These are phyloP conservation scores for Suillus luteus DNA, from an alignment of 768 basidiomycete species.

Conservation along the genomic window DNA sequence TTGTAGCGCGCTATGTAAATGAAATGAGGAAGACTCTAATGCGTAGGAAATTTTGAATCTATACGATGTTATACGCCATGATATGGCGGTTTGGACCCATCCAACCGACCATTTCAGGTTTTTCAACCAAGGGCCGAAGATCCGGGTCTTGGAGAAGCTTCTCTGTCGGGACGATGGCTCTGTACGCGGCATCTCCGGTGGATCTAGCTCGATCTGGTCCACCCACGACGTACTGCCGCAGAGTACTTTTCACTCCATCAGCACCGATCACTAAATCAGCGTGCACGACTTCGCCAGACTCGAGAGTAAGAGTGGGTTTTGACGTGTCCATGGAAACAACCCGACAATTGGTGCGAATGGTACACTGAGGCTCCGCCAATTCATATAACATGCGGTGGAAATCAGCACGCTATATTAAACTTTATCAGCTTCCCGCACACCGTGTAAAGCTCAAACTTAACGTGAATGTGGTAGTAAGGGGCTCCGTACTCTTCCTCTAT, in stretches of 20 bases:
- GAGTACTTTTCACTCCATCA: constrained; percentile 54
- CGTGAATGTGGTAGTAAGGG: constrained; percentile 39
- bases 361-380: constrained; percentile 39
- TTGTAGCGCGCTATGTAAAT: constrained; percentile 32
- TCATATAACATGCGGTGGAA: constrained; percentile 42
- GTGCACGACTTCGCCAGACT: constrained; percentile 43
- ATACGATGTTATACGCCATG: constrained; percentile 47
- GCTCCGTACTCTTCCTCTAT: constrained; percentile 37
- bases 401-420: constrained; percentile 42
- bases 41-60: constrained; percentile 10
- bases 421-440: not conserved
- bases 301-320: constrained; percentile 38
- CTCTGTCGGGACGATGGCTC: constrained; percentile 50
- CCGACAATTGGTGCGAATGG: constrained; percentile 37
- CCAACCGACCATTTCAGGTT: constrained; percentile 57
- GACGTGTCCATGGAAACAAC: constrained; percentile 39
- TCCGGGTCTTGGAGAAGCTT: constrained; percentile 52
- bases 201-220: constrained; percentile 46
- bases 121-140: constrained; percentile 50
- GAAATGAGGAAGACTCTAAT: constrained; percentile 5
- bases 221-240: constrained; percentile 52
- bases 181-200: constrained; percentile 64
- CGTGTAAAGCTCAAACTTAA: constrained; percentile 15
- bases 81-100: constrained; percentile 53
- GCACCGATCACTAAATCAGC: constrained; percentile 51